Conservation (phyloP, 73 alveolate species). For the Tetrahymena borealis region DNA sequence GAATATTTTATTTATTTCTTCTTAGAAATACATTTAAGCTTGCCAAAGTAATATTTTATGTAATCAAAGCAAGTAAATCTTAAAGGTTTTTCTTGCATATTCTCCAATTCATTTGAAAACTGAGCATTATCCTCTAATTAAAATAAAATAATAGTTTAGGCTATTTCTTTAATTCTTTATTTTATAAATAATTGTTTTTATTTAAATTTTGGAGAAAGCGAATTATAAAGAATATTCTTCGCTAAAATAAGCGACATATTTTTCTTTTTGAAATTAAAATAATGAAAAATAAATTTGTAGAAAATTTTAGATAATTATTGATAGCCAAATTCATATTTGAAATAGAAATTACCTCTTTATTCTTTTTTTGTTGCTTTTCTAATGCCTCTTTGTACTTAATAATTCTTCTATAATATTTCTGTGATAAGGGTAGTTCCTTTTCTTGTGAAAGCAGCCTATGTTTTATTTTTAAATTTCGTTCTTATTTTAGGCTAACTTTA, state of each 20-base stretch:
- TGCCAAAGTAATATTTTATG: not conserved
- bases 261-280: not conserved
- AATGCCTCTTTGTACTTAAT: not conserved
- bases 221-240: no score
- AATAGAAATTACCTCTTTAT: not conserved
- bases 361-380: not conserved
- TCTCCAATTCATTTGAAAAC: not conserved
- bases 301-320: no score
- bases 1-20: conserved; percentile 15
- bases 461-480: not conserved
- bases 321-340: not conserved
- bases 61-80: not conserved
- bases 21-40: not conserved
- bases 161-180: no score
- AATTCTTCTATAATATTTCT: not conserved
- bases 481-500: no score
- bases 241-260: no score
- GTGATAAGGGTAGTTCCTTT: not conserved
- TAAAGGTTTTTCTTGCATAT: not conserved
- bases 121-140: not conserved
- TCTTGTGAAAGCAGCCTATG: not conserved
- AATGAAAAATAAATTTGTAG: not conserved
- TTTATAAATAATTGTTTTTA: no score
- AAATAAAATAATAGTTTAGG: not conserved
- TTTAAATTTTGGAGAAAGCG: no score